These are phyloP conservation scores for Alternaria angustiovoidea DNA, from an alignment of 2,329 filamentous ascomycete species.

Conservation along the genomic window DNA sequence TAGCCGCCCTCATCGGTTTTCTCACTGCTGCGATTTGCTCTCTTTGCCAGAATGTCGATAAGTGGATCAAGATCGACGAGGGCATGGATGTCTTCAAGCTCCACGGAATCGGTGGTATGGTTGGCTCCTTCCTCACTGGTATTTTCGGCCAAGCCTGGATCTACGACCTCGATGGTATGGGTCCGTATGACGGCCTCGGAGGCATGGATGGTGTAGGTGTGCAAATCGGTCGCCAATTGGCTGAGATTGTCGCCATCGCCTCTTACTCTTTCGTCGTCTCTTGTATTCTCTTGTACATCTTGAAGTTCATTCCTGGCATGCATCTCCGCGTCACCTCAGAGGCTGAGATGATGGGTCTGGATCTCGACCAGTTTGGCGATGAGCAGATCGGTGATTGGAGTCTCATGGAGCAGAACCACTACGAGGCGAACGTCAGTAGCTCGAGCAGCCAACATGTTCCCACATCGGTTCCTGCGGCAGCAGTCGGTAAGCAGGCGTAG, in stretches of 20 bases:
- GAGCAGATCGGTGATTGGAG: conserved; percentile 65
- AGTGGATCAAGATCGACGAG: conserved; percentile 64
- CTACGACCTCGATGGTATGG: conserved; percentile 59
- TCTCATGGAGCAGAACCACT: conserved; percentile 44
- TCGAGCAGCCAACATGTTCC: conserved; percentile 34
- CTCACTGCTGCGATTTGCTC: conserved; percentile 62
- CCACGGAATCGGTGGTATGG: conserved; percentile 65
- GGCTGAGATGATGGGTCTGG: conserved; percentile 63
- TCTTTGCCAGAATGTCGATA: conserved; percentile 60
- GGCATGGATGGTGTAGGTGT: conserved; percentile 64
- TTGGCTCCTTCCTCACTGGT: conserved; percentile 65
- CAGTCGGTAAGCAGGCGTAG: conserved; percentile 19
- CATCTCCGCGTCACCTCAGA: conserved; percentile 64
- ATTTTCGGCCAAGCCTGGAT: conserved; percentile 63
- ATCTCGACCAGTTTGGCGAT: conserved; percentile 65
- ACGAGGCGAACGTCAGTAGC: conserved; percentile 29
- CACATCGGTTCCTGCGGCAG: conserved; percentile 1
- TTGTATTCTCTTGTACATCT: conserved; percentile 59
- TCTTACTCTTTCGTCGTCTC: conserved; percentile 63
- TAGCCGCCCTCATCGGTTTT: conserved; percentile 65
- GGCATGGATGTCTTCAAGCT: conserved; percentile 68
- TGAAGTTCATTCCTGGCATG: conserved; percentile 65
- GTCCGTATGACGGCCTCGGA: conserved; percentile 55
- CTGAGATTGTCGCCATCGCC: conserved; percentile 63
- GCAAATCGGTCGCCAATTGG: conserved; percentile 64